Percentiles rank a stretch among this genome's conserved stretches.
phyloP scores from a whole-genome alignment of 495 filamentous ascomycete species.

The Trichoderma reesei region DNA sequence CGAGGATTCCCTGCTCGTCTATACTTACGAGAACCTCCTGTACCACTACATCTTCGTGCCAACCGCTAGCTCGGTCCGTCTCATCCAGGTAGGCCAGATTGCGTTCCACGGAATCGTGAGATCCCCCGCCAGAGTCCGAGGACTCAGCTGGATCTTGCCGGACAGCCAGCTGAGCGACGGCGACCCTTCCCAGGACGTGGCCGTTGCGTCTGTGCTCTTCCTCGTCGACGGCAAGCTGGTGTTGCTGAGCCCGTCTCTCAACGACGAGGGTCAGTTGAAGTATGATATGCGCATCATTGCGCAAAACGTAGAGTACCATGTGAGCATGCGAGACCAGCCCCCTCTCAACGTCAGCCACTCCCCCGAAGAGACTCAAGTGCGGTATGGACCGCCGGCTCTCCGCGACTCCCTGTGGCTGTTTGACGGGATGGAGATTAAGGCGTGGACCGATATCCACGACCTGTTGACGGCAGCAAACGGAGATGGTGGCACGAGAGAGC shows the following conservation, averaged over 20 bases:
- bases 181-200: slow-evolving; percentile 92
- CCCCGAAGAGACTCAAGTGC: slow-evolving; percentile 15
- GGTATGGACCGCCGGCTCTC: slow-evolving; percentile 32
- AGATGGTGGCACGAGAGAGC: slow-evolving; percentile 44
- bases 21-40: slow-evolving; percentile 91
- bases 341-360: slow-evolving; percentile 26
- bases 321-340: slow-evolving; percentile 78
- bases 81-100: slow-evolving; percentile 91
- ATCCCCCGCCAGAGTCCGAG: slow-evolving; percentile 82
- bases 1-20: slow-evolving; percentile 89
- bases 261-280: slow-evolving; percentile 68
- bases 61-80: slow-evolving; percentile 54
- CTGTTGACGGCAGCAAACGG: slow-evolving; percentile 58
- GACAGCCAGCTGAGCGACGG: slow-evolving; percentile 84
- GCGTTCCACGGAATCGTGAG: slow-evolving; percentile 93
- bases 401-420: slow-evolving; percentile 91
- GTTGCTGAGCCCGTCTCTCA: slow-evolving; percentile 73
- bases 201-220: slow-evolving; percentile 87
- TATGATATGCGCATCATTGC: slow-evolving; percentile 98
- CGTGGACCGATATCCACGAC: slow-evolving; percentile 88
- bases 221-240: slow-evolving; percentile 95
- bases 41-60: slow-evolving; percentile 86
- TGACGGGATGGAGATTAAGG: slow-evolving; percentile 70
- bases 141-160: slow-evolving; percentile 91
- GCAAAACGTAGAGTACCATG: slow-evolving; percentile 91